These are phyloP conservation scores for Tuctoria greenei DNA, from an alignment of 176 grass and related monocot genomes.

Conservation along the genomic window DNA sequence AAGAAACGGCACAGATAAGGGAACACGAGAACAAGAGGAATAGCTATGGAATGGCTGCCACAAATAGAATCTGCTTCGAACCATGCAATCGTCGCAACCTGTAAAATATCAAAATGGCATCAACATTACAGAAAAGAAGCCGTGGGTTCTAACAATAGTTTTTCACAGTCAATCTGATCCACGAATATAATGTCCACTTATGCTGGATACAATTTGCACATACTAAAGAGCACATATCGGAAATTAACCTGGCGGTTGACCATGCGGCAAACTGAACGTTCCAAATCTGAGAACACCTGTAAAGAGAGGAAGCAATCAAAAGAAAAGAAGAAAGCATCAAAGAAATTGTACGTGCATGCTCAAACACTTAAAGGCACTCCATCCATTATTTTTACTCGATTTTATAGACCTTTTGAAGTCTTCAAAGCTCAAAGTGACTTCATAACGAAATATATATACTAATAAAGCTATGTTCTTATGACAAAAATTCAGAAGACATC, in stretches of 20 bases:
- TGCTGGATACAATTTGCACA: neutral
- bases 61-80: constrained; percentile 99
- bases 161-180: neutral
- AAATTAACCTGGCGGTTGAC: constrained; percentile 82
- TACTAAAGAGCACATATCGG: constrained; percentile 5
- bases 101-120: constrained; percentile 27
- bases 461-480: neutral
- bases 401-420: neutral
- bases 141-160: neutral
- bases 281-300: constrained; percentile 98
- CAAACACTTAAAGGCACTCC: neutral
- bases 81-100: constrained; percentile 99
- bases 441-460: neutral
- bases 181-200: constrained; percentile 2
- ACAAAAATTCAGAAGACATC: neutral
- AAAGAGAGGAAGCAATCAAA: constrained; percentile 41
- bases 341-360: neutral
- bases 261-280: constrained; percentile 97
- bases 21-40: constrained; percentile 90
- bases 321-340: neutral
- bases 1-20: constrained; percentile 94
- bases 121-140: neutral
- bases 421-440: neutral
- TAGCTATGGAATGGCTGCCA: constrained; percentile 91
- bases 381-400: neutral